phyloP scores from a whole-genome alignment of 257 asterid genomes.

The Capsicum chinense region DNA sequence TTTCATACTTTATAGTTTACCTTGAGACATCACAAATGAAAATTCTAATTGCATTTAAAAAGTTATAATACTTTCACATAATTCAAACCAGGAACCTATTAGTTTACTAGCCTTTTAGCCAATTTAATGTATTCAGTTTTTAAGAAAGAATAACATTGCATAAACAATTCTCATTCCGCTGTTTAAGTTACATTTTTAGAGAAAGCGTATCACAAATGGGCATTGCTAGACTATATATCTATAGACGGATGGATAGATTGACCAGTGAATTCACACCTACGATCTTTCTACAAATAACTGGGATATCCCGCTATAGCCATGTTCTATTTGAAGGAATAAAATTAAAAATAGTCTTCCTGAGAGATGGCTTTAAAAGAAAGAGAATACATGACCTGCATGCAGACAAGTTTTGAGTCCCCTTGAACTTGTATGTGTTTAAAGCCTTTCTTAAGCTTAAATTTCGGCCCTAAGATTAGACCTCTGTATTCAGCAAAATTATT shows the following conservation, averaged over 20 bases:
- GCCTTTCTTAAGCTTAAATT: too few relatives aligned
- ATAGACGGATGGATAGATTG: too few relatives aligned
- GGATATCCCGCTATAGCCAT: background rate
- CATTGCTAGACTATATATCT: too few relatives aligned
- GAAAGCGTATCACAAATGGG: too few relatives aligned
- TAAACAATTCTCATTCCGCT: background rate
- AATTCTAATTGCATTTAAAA: background rate
- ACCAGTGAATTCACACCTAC: too few relatives aligned
- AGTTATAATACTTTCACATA: background rate
- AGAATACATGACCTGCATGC: too few relatives aligned
- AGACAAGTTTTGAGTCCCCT: too few relatives aligned
- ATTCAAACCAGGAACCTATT: background rate
- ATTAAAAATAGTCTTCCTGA: background rate
- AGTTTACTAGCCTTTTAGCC: background rate
- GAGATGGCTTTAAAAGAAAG: slow-evolving; percentile 8
- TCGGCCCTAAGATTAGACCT: too few relatives aligned
- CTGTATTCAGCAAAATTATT: too few relatives aligned
- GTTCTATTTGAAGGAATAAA: background rate
- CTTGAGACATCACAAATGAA: background rate
- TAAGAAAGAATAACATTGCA: background rate
- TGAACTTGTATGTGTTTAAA: too few relatives aligned
- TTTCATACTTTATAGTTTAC: background rate
- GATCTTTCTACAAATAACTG: background rate
- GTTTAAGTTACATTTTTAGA: too few relatives aligned
- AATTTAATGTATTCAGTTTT: background rate